These are phyloP conservation scores for Chaetomidium leptoderma DNA, from an alignment of 495 filamentous ascomycete genomes.

Conservation along the genomic window DNA sequence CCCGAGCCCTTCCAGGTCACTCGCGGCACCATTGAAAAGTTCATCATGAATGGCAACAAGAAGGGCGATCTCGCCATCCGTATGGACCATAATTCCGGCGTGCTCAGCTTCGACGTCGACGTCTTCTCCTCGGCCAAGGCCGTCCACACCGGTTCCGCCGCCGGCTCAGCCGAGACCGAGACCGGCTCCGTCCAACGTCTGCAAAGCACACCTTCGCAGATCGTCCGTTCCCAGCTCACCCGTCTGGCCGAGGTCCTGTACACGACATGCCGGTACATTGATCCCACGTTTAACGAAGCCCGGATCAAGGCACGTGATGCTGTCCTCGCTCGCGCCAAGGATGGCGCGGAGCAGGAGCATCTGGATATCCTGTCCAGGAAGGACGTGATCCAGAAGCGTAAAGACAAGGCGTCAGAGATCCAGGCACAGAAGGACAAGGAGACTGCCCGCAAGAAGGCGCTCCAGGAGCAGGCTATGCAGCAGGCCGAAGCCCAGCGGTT, in stretches of 20 bases:
- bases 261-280: conserved; percentile 90
- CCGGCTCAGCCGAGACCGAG: conserved; percentile 87
- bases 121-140: conserved; percentile 97
- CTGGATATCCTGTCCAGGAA: conserved; percentile 82
- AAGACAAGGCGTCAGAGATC: conserved; percentile 82
- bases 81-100: conserved; percentile 88
- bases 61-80: conserved; percentile 97
- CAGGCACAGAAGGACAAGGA: conserved; percentile 86
- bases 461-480: conserved; percentile 77
- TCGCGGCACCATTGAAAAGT: conserved; percentile 92
- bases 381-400: conserved; percentile 90
- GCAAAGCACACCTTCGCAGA: conserved; percentile 96
- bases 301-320: conserved; percentile 73
- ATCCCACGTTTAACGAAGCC: conserved; percentile 76
- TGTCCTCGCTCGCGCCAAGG: conserved; percentile 73
- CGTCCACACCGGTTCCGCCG: conserved; percentile 74
- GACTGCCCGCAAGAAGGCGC: conserved; percentile 76
- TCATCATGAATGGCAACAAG: conserved; percentile 99
- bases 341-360: conserved; percentile 88
- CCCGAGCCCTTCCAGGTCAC: conserved; percentile 94
- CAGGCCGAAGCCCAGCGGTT: conserved; percentile 84
- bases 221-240: conserved; percentile 89
- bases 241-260: conserved; percentile 88
- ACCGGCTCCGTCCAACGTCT: conserved; percentile 83
- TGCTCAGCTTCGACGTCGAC: conserved; percentile 95